Evolutionary conservation across 139 green algal species (phyloP), one percentile per base, ranked within the genome.

Genomic region (Asterochloris sp.): DNA sequence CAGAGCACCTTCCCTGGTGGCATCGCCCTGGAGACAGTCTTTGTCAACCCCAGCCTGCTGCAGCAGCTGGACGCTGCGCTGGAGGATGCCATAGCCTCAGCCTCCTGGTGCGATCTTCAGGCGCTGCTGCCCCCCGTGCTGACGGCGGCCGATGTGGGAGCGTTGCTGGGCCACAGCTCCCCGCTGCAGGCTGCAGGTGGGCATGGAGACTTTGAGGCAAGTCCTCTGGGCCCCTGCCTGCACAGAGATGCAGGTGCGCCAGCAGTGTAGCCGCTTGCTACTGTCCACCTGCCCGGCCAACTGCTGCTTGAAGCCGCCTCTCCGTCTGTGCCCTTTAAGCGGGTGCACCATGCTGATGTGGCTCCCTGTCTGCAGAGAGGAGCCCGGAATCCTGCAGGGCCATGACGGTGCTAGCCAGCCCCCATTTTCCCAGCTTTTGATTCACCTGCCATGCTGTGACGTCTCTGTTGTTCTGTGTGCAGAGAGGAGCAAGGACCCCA

Each of bases 1-100:
- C 69, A 84, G 27, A 29, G 85, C 14, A 76, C 82, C 28, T 95
- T 95, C 86, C 89, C 92, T 0, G 90, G 94, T 24, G 90, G 89
- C 68, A 82, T 93, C 0, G 63, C 88, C 0, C 83, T 98, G 71
- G 87, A 94, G 0, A 87, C 85, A 0, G 88, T 85, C 38, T 94
- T 92, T 61, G 89, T 96, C 13, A 87, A 86, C 8, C 85, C 91
- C 4, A 67, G 80, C 11, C 74, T 97, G 26, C 19, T 94, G 16
- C 62, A 86, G 13, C 85, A 92, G 83, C 78, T 94, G 71, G 89
- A 96, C 38, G 86, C 87, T 15, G 86, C 84, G 10, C 85, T 90
- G 14, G 91, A 95, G 60, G 91, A 95, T 29, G 88, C 89, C 9
- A 23, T 88, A 23, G 64, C 61, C 0, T 61, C 24, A 10, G 66